Evolutionary conservation across 306 rosid species (phyloP).

Genomic region (barrel medic (Medicago truncatula)): DNA sequence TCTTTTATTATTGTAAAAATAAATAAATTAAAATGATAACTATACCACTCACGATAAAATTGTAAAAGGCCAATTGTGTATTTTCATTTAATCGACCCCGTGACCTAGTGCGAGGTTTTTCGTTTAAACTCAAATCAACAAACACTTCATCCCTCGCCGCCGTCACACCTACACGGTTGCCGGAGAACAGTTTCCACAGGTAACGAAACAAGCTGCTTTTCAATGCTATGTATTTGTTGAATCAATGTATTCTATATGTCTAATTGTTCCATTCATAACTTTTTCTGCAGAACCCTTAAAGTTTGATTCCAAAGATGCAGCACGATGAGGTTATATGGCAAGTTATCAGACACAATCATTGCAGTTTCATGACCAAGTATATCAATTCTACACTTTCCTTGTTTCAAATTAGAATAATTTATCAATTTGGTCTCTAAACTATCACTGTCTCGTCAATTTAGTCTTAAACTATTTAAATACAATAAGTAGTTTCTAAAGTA

Average conservation of each 20-base stretch:
- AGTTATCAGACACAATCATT: conserved; percentile 58
- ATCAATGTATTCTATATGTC: neutral
- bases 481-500: too few relatives aligned
- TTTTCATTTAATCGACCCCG: neutral
- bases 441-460: too few relatives aligned
- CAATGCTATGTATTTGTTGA: neutral
- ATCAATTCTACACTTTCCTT: neutral
- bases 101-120: too few relatives aligned
- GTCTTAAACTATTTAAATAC: too few relatives aligned
- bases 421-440: too few relatives aligned
- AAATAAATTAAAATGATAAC: too few relatives aligned
- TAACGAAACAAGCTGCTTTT: neutral
- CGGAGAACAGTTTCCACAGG: neutral
- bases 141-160: too few relatives aligned
- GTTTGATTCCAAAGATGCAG: conserved; percentile 40
- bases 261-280: neutral
- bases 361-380: conserved; percentile 58
- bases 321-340: conserved; percentile 63
- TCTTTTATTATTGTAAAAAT: too few relatives aligned
- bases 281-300: neutral
- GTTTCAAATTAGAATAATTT: too few relatives aligned
- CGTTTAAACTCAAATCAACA: too few relatives aligned
- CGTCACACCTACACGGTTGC: neutral
- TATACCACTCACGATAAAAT: too few relatives aligned
- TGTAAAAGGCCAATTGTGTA: too few relatives aligned